Percentiles rank a stretch among this genome's conserved stretches.
phyloP scores from a whole-genome alignment of 1,284 basidiomycete species.

The Ustilago cynodontis region DNA sequence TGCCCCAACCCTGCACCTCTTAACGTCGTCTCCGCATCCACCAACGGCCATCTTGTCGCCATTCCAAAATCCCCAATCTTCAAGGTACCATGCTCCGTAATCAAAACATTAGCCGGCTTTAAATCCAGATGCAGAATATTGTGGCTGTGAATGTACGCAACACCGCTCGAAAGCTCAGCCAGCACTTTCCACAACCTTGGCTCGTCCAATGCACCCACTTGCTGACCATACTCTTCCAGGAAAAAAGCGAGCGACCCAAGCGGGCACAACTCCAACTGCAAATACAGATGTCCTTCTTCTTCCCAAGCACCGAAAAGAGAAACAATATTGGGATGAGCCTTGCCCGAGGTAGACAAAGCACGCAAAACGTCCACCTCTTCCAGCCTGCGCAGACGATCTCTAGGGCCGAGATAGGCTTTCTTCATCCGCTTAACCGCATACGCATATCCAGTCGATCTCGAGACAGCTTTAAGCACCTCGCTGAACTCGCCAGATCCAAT shows the following conservation, averaged over 20 bases:
- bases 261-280: constrained; percentile 94
- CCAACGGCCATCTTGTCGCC: constrained; percentile 67
- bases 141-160: constrained; percentile 88
- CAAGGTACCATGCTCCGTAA: constrained; percentile 88
- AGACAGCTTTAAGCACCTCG: constrained; percentile 88
- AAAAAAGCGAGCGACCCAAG: constrained; percentile 91
- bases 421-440: constrained; percentile 96
- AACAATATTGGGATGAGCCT: constrained; percentile 74
- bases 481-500: constrained; percentile 95
- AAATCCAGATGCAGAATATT: constrained; percentile 95
- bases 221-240: constrained; percentile 89
- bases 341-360: constrained; percentile 75
- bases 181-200: constrained; percentile 96
- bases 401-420: constrained; percentile 84
- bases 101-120: constrained; percentile 97
- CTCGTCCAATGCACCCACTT: constrained; percentile 86
- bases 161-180: constrained; percentile 82
- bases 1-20: constrained; percentile 60
- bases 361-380: constrained; percentile 96
- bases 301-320: constrained; percentile 97
- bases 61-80: constrained; percentile 98
- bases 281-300: constrained; percentile 87
- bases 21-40: constrained; percentile 59
- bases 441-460: constrained; percentile 76
- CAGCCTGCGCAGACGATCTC: constrained; percentile 84